Evolutionary conservation across 2,329 filamentous ascomycete genomes (phyloP), one percentile per base, ranked within the genome.

Genomic region (Apiospora rasikravindrae): DNA sequence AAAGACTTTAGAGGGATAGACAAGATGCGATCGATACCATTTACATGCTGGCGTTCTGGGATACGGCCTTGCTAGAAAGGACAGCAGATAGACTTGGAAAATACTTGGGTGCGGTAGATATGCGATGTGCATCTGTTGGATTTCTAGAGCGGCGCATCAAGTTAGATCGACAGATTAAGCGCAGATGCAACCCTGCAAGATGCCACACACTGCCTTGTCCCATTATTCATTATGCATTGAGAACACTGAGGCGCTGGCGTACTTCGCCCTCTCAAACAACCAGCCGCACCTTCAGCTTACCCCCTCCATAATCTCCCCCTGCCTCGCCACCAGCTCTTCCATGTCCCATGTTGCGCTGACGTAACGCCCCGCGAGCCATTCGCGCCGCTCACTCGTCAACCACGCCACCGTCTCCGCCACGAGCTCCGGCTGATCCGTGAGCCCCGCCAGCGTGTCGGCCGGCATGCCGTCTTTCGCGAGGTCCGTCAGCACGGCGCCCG

Each of bases 401-500:
- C 80, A 81, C 8, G 80, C 79, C 26, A 81, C 51, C 13, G 78
- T 78, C 71, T 81, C 80, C 22, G 69, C 80, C 51, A 75, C 75
- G 40, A 80, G 73, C 47, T 79, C 75, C 0, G 79, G 67, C 6
- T 74, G 77, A 1, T 80, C 78, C 40, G 73, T 69, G 67, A 79
- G 77, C 64, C 80, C 81, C 5, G 80, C 79, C 22, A 81, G 47
- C 10, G 78, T 77, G 70, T 81, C 79, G 26, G 70, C 79, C 51
- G 79, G 67, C 6, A 76, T 79, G 0, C 80, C 77, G 61, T 73
- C 69, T 69, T 77, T 77, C 2, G 73, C 64, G 71, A 79, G 77
- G 10, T 84, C 82, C 2, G 84, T 86, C 26, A 73, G 67, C 4
- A 86, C 77, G 24, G 81, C 83, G 14, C 82, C 85, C 0, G 85